phyloP scores from a whole-genome alignment of 345 rosid species.

The Sonneratia caseolaris region DNA sequence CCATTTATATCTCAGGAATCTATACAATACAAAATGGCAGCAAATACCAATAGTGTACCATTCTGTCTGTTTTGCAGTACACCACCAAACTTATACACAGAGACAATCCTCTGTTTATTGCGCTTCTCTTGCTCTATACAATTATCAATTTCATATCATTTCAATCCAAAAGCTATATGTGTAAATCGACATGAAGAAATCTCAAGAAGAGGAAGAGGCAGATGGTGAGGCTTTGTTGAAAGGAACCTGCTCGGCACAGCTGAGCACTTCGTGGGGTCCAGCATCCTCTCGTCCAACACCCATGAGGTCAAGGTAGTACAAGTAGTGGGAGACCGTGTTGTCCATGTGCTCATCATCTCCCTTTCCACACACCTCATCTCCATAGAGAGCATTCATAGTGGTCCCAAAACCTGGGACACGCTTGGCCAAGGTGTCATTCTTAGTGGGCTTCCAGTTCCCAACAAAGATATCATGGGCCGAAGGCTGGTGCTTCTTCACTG shows the following conservation, averaged over 20 bases:
- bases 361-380: slow-evolving; percentile 57
- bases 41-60: neutral
- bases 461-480: slow-evolving; percentile 73
- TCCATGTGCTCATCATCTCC: slow-evolving; percentile 67
- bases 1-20: neutral
- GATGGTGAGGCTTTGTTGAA: slow-evolving; percentile 39
- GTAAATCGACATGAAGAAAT: neutral
- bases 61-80: neutral
- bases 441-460: slow-evolving; percentile 76
- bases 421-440: slow-evolving; percentile 68
- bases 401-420: slow-evolving; percentile 67
- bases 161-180: neutral
- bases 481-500: slow-evolving; percentile 57
- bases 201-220: slow-evolving; percentile 15
- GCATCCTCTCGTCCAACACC: slow-evolving; percentile 90
- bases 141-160: slow-evolving; percentile 1
- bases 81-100: neutral
- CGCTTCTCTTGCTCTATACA: neutral
- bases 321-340: slow-evolving; percentile 61
- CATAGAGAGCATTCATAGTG: slow-evolving; percentile 69
- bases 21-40: slow-evolving; percentile 2
- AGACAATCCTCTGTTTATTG: neutral
- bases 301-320: slow-evolving; percentile 65
- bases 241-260: slow-evolving; percentile 62
- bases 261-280: slow-evolving; percentile 65